Conservation (phyloP, 2,329 filamentous ascomycete genomes). For the Thielaviopsis cerberus region DNA sequence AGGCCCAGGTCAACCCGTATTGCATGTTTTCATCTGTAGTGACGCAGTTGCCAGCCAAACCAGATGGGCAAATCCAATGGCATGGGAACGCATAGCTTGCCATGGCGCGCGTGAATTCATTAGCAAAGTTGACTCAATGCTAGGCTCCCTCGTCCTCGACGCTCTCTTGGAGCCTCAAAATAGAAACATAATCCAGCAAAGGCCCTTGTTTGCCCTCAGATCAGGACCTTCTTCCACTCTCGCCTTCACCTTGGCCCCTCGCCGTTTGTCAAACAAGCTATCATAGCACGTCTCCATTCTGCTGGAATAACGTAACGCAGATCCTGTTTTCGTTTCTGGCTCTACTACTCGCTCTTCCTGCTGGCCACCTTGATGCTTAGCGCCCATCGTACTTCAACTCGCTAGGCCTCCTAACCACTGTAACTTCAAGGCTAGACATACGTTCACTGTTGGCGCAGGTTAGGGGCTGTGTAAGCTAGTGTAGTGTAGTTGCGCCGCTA, state of each 20-base stretch:
- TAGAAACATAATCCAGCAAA: too few relatives aligned
- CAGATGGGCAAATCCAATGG: too few relatives aligned
- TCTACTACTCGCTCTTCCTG: background rate
- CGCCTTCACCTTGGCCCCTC: too few relatives aligned
- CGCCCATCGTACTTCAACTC: background rate
- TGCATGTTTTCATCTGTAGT: background rate
- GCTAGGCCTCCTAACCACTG: too few relatives aligned
- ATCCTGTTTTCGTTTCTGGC: background rate
- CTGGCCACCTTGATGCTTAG: background rate
- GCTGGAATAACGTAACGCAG: background rate
- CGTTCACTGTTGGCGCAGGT: too few relatives aligned
- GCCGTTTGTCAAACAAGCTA: background rate
- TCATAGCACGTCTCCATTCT: background rate
- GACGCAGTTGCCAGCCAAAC: too few relatives aligned
- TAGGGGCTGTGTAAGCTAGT: background rate
- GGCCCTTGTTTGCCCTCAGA: too few relatives aligned
- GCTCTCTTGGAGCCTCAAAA: too few relatives aligned
- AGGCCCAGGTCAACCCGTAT: background rate
- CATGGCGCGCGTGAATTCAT: background rate
- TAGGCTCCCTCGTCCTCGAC: too few relatives aligned
- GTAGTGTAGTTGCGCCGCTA: background rate
- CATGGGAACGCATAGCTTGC: background rate
- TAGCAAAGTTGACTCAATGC: too few relatives aligned
- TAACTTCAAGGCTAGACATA: too few relatives aligned
- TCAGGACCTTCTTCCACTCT: too few relatives aligned